Percentiles rank a stretch among this genome's conserved stretches.
Conservation (phyloP, 495 filamentous ascomycete genomes). For the Aspergillus heteromorphus region DNA sequence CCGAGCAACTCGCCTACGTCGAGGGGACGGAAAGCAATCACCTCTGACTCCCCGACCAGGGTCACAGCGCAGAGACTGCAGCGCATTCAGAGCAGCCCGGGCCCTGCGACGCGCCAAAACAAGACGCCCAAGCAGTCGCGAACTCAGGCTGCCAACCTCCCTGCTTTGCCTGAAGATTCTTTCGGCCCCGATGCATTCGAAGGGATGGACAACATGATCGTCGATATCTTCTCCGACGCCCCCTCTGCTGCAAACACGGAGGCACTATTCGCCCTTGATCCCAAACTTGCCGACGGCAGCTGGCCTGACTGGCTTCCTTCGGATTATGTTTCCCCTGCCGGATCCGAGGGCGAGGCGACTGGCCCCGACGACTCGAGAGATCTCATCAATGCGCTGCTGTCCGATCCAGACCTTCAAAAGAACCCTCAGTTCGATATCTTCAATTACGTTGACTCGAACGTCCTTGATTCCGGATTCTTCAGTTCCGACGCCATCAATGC, state of each 20-base stretch:
- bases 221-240: constrained; percentile 36
- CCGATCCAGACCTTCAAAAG: constrained; percentile 32
- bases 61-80: constrained; percentile 35
- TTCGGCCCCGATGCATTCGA: constrained; percentile 26
- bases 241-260: constrained; percentile 19
- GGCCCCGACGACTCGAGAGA: constrained; percentile 24
- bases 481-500: constrained; percentile 32
- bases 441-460: constrained; percentile 19
- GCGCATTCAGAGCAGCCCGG: constrained; percentile 25
- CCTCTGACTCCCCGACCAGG: constrained; percentile 23
- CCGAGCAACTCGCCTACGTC: constrained; percentile 32
- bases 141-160: constrained; percentile 12
- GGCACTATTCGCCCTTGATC: constrained; percentile 21
- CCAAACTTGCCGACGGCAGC: constrained; percentile 18
- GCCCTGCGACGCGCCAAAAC: constrained; percentile 16
- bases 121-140: constrained; percentile 26
- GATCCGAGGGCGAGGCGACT: constrained; percentile 21
- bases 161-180: constrained; percentile 16
- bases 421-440: constrained; percentile 30
- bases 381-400: constrained; percentile 36
- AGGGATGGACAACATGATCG: constrained; percentile 34
- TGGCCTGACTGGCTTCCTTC: constrained; percentile 39
- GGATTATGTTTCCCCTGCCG: constrained; percentile 31
- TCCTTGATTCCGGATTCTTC: constrained; percentile 39
- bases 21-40: constrained; percentile 22